Percentiles rank a stretch among this genome's conserved stretches.
Conservation (phyloP, 192 early-diverging fungal genomes). For the Allomyces arbusculus region DNA sequence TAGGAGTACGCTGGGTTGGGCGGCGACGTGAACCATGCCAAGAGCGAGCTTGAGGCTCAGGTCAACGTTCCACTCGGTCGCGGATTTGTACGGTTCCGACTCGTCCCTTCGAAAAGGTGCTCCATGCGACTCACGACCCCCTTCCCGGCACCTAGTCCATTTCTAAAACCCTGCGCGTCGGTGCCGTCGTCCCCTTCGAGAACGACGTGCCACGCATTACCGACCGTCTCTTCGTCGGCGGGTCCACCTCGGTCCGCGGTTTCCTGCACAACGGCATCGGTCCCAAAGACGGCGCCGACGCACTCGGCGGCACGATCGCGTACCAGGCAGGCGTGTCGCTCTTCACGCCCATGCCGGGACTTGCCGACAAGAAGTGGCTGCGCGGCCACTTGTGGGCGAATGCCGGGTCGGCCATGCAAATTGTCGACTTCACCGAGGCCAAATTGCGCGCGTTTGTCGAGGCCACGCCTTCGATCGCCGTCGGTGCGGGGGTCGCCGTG, state of each 20-base stretch:
- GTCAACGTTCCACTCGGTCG: conserved; percentile 23
- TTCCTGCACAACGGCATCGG: conserved; percentile 76
- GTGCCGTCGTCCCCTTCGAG: conserved; percentile 41
- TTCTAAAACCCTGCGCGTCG: conserved; percentile 27
- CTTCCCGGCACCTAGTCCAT: conserved; percentile 5
- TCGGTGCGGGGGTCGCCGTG: conserved; percentile 67
- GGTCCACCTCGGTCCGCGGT: conserved; percentile 64
- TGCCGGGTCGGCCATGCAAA: conserved; percentile 46
- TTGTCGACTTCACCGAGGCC: conserved; percentile 12
- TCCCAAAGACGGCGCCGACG: conserved; percentile 56
- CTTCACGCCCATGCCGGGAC: conserved; percentile 59
- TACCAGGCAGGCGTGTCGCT: conserved; percentile 56
- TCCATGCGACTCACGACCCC: neutral
- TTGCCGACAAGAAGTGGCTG: conserved; percentile 33
- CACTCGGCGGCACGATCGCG: conserved; percentile 74
- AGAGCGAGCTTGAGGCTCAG: conserved; percentile 50
- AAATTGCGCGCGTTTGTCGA: conserved; percentile 15
- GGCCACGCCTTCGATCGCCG: conserved; percentile 43
- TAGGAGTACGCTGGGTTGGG: conserved; percentile 38
- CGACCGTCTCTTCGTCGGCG: conserved; percentile 80
- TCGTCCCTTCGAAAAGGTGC: neutral
- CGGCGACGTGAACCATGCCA: conserved; percentile 56
- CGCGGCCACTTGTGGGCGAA: conserved; percentile 76
- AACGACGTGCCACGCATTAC: conserved; percentile 37
- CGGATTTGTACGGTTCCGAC: conserved; percentile 28